Conservation (phyloP, 805 yeast genomes). For the Nakazawaea sp. region DNA sequence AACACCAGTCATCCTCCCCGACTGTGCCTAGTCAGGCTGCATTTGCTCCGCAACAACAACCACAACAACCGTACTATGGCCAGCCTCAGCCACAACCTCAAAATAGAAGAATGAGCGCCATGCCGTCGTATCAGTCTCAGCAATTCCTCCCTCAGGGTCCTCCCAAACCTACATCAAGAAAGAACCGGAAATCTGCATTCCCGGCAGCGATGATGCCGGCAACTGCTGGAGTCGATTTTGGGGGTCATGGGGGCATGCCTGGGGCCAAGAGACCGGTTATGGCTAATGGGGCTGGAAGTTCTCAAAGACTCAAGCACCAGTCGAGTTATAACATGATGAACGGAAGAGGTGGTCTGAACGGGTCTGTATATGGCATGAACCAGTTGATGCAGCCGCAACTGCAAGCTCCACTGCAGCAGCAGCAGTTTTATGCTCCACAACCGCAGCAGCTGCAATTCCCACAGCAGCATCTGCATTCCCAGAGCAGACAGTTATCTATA, state of each 20-base stretch:
- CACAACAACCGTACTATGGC: slow-evolving; percentile 14
- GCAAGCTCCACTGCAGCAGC: slow-evolving; percentile 1
- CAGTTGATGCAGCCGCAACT: too few relatives aligned
- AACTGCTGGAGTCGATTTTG: slow-evolving; percentile 11
- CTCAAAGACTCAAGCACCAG: slow-evolving; percentile 9
- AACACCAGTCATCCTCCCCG: slow-evolving; percentile 19
- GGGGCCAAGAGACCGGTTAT: slow-evolving; percentile 13
- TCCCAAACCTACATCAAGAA: slow-evolving; percentile 36
- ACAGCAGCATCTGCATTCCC: neutral
- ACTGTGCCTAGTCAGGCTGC: slow-evolving; percentile 15
- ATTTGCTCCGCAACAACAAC: slow-evolving; percentile 19
- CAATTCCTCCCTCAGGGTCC: slow-evolving; percentile 17
- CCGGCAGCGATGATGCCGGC: slow-evolving; percentile 17
- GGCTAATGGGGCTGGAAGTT: neutral
- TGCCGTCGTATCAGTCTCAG: slow-evolving; percentile 16
- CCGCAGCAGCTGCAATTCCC: neutral
- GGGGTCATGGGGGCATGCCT: slow-evolving; percentile 22
- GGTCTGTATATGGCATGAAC: slow-evolving; percentile 6
- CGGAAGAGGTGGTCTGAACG: slow-evolving; percentile 9
- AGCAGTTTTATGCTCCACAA: neutral
- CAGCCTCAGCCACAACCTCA: slow-evolving; percentile 13
- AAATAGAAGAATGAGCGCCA: slow-evolving; percentile 21
- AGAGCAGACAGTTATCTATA: slow-evolving; percentile 1
- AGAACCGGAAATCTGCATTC: slow-evolving; percentile 32
- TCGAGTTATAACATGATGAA: slow-evolving; percentile 15